These are phyloP conservation scores for Raphanus sativus DNA, from an alignment of 345 rosid genomes.

Conservation along the genomic window DNA sequence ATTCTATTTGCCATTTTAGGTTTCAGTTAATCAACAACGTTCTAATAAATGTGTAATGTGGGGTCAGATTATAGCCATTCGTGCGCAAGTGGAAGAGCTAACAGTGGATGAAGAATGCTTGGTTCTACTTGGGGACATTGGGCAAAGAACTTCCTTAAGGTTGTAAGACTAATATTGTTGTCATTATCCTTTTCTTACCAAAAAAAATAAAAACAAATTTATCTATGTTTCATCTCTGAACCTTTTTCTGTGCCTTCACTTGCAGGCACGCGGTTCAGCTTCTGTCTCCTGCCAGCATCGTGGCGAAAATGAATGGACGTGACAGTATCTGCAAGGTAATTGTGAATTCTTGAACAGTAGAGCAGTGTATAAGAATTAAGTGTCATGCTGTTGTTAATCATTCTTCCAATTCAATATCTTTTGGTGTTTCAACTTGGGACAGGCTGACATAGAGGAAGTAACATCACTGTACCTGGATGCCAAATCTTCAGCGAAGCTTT, in stretches of 20 bases:
- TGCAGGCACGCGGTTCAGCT: conserved; percentile 94
- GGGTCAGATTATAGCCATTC: no score
- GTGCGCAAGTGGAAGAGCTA: no score
- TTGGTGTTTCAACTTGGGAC: conserved; percentile 16
- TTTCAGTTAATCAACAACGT: background rate
- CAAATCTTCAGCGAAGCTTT: conserved; percentile 85
- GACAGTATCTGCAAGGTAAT: conserved; percentile 89
- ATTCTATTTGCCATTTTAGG: background rate
- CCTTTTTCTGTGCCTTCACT: conserved; percentile 18
- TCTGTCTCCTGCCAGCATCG: conserved; percentile 88
- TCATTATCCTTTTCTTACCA: background rate
- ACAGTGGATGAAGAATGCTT: conserved; percentile 85
- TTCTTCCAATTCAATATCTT: background rate
- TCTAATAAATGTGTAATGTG: conserved; percentile 20
- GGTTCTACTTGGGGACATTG: conserved; percentile 88
- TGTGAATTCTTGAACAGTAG: background rate
- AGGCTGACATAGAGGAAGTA: conserved; percentile 94
- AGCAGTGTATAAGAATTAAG: background rate
- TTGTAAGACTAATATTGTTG: conserved; percentile 37
- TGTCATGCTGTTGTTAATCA: background rate
- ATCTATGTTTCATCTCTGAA: background rate
- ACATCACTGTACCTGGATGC: conserved; percentile 76
- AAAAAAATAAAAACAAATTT: background rate
- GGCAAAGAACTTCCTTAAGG: conserved; percentile 83
- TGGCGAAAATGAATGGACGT: conserved; percentile 91